A percentile compares a stretch with the other conserved stretches of the same genome.
Evolutionary conservation across 352 stramenopile genomes (phyloP).

Genomic region (Globisporangium radiosum): DNA sequence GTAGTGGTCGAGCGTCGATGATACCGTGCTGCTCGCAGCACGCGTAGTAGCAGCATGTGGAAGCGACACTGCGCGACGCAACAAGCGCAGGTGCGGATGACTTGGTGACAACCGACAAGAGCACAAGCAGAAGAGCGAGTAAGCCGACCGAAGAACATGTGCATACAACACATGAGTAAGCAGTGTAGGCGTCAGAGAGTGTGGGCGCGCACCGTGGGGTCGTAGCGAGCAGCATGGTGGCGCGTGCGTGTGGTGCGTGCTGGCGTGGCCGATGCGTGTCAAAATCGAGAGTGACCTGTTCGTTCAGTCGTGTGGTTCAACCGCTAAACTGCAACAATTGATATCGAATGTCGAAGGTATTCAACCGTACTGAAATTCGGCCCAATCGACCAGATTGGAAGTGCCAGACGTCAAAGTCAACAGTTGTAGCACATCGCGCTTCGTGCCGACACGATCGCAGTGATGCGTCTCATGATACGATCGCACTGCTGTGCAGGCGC

Average conservation of each 20-base stretch:
- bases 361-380: no score
- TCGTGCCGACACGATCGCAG: no score
- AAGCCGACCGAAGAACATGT: no score
- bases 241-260: neutral
- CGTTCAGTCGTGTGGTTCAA: no score
- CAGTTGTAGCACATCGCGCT: no score
- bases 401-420: no score
- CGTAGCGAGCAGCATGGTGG: neutral
- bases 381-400: no score
- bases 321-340: neutral
- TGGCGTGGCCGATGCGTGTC: neutral
- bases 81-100: neutral
- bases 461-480: no score
- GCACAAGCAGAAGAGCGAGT: no score
- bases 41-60: neutral
- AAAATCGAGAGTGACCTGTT: neutral
- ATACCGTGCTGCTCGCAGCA: constrained; percentile 1
- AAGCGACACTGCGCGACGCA: constrained; percentile 2
- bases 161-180: neutral
- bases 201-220: neutral
- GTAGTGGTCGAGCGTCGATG: constrained; percentile 23
- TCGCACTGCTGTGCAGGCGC: no score
- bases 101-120: no score
- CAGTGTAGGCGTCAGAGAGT: neutral
- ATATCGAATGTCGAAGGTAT: neutral